A percentile compares a stretch with the other conserved stretches of the same genome.
Evolutionary conservation across 2,329 filamentous ascomycete species (phyloP).

Genomic region (Nigrospora sphaerica): DNA sequence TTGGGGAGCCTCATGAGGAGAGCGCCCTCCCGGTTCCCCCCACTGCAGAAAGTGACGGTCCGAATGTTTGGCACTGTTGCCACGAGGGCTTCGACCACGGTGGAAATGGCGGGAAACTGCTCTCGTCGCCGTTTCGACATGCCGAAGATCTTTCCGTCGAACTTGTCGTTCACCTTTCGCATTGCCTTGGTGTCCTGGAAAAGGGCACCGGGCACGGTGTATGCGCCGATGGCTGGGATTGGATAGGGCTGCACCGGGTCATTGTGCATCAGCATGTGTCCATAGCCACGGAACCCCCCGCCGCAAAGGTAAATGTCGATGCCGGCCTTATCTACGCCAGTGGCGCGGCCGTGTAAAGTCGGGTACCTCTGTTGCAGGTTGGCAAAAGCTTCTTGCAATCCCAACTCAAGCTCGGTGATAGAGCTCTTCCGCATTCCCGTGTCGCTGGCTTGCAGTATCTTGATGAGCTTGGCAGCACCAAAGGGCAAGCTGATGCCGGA

Average conservation of each 20-base stretch:
- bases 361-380: constrained; percentile 42
- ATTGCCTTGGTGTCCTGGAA: constrained; percentile 52
- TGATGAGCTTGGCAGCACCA: constrained; percentile 51
- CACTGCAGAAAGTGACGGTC: constrained; percentile 75
- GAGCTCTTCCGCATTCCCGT: constrained; percentile 36
- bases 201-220: constrained; percentile 52
- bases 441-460: constrained; percentile 35
- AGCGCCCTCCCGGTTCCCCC: constrained; percentile 79
- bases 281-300: constrained; percentile 85
- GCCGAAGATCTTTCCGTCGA: constrained; percentile 59
- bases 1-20: constrained; percentile 63
- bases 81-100: constrained; percentile 70
- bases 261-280: constrained; percentile 78
- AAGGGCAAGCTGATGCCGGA: constrained; percentile 53
- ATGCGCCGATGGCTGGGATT: constrained; percentile 75
- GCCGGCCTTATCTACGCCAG: constrained; percentile 25
- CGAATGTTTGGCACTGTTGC: constrained; percentile 63
- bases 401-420: constrained; percentile 44
- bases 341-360: constrained; percentile 38
- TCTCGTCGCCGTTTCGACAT: constrained; percentile 71
- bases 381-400: constrained; percentile 54
- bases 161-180: constrained; percentile 40
- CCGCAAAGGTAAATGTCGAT: constrained; percentile 79
- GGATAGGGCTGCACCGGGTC: constrained; percentile 72
- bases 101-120: constrained; percentile 78